Base-by-base conservation (phyloP, 2,329 filamentous ascomycete genomes). In the Fusarium buharicum region DNA sequence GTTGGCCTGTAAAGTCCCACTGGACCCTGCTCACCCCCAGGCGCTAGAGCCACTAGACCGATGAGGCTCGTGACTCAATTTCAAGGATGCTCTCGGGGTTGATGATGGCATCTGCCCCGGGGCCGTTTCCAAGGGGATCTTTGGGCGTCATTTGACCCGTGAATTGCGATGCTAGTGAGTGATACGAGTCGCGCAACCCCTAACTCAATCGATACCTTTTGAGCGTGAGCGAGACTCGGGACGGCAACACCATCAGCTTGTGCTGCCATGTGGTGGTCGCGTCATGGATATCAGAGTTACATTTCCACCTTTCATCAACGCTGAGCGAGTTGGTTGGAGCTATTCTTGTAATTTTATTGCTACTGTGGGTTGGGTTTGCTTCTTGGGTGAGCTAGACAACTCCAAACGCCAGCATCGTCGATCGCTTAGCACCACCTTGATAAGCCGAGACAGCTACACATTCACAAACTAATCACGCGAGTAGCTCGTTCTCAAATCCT, bases 71-170 rank as follows among this genome's bases (percentile, higher is more conserved):
- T 69, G 67, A 69, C 67, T 69, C 52, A 36, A 41, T 34, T 50
- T 51, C 64, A 61, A 63, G 64, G 61, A 49, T 62, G 49, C 44
- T 58, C 55, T 34, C 51, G 46, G 50, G 44, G 34, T 38, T 30
- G 31, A 44, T 31, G 45, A 50, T 50, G 33, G 30, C 38, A 41
- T 37, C 46, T 55, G 20, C 33, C 37, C 44, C n/a, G n/a, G n/a
- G n/a, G n/a, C 37, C 22, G 37, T 24, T 46, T 44, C 34, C 45
- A 54, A 30, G 57, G 51, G 22, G 37, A 31, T 65, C 50, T 61
- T 34, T 13, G 36, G 17, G 57, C 64, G 67, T 70, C 68, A 70
- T 58, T 70, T 70, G 68, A 70, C 64, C 61, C 20, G 38, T 39
- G 49, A 40, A 55, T 64, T 51, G 54, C 38, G 54, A 47, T 61